These are phyloP conservation scores for Fusarium goolgardi DNA, from an alignment of 2,329 filamentous ascomycete species.

Conservation along the genomic window DNA sequence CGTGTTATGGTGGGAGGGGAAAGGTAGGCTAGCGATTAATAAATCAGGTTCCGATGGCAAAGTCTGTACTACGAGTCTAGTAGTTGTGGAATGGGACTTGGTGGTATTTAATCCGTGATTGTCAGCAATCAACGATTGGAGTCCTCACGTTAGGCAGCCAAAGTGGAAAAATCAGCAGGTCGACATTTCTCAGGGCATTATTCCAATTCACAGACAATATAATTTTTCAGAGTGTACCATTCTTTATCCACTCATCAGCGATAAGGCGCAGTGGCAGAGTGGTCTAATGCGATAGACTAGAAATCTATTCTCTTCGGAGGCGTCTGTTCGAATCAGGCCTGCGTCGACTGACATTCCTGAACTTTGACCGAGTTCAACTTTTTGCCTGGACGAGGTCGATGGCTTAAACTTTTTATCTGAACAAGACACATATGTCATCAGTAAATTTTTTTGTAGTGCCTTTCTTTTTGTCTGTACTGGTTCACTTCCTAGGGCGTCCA, in stretches of 20 bases:
- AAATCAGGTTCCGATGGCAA: too few species aligned
- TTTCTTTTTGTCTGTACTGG: neutral
- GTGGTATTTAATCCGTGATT: neutral
- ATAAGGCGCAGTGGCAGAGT: conserved; percentile 32
- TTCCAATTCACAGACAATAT: accelerated
- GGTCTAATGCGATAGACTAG: conserved; percentile 38
- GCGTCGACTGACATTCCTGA: neutral
- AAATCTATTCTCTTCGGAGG: conserved; percentile 36
- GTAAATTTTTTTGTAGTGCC: too few species aligned
- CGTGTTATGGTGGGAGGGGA: neutral
- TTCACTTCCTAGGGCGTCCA: neutral
- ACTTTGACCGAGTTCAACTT: neutral
- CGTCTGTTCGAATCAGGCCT: conserved; percentile 36
- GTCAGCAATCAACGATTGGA: neutral
- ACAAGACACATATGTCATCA: too few species aligned
- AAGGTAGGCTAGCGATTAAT: neutral
- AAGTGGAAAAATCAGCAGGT: neutral
- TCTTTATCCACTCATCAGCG: neutral
- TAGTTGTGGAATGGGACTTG: accelerated
- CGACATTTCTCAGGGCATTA: too few species aligned
- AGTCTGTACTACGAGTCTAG: neutral
- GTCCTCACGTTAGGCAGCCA: neutral
- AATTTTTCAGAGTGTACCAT: accelerated
- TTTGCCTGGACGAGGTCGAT: neutral
- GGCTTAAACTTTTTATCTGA: neutral